These are phyloP conservation scores for Grifola frondosa DNA, from an alignment of 1,284 basidiomycete species.

Conservation along the genomic window DNA sequence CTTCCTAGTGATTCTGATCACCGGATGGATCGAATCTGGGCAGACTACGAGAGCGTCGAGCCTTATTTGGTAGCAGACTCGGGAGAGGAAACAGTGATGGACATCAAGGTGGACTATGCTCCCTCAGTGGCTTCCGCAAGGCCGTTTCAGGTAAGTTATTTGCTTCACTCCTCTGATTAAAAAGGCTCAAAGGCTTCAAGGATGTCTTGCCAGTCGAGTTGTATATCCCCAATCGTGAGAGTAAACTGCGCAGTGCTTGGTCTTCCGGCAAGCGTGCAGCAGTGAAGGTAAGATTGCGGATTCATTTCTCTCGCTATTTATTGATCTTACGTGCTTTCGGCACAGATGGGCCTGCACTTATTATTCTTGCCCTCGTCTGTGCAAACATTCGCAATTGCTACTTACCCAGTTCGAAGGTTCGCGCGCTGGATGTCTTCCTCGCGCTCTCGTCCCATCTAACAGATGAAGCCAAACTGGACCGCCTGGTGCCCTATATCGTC, in stretches of 20 bases:
- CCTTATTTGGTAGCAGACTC: conserved; percentile 59
- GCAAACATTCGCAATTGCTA: conserved; percentile 90
- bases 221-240: conserved; percentile 69
- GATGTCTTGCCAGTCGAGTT: conserved; percentile 78
- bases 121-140: conserved; percentile 41
- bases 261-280: conserved; percentile 52
- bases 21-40: conserved; percentile 76
- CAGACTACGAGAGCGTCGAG: conserved; percentile 77
- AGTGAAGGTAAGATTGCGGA: conserved; percentile 50
- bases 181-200: conserved; percentile 37
- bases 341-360: conserved; percentile 76
- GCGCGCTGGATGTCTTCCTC: conserved; percentile 85
- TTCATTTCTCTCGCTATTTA: conserved; percentile 1
- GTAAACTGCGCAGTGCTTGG: conserved; percentile 44
- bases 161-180: not conserved
- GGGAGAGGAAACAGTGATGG: conserved; percentile 46
- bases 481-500: conserved; percentile 90
- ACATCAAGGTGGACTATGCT: conserved; percentile 54
- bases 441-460: conserved; percentile 82
- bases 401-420: conserved; percentile 84
- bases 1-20: conserved; percentile 78
- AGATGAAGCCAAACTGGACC: conserved; percentile 94
- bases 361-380: conserved; percentile 83
- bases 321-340: not conserved
- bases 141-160: conserved; percentile 57